phyloP scores from a whole-genome alignment of 176 grass and related monocot species.

The Phyllostachys edulis region DNA sequence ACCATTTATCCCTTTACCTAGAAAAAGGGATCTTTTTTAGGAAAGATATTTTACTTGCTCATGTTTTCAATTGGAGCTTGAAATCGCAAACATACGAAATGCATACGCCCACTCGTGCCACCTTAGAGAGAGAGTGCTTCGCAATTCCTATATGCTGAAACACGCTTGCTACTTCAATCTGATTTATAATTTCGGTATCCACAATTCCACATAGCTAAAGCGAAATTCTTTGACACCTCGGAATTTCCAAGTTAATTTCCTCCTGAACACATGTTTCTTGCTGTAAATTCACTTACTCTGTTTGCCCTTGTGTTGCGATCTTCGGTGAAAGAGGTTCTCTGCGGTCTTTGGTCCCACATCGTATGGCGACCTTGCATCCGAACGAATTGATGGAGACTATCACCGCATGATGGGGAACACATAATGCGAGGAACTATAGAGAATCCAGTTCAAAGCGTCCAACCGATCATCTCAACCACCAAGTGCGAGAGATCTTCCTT shows the following conservation, averaged over 20 bases:
- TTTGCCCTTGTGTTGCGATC: slow-evolving; percentile 14
- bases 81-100: background rate
- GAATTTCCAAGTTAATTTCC: background rate
- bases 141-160: background rate
- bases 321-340: slow-evolving; percentile 38
- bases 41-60: background rate
- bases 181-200: background rate
- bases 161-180: background rate
- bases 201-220: background rate
- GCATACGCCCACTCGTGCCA: background rate
- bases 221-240: background rate
- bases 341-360: slow-evolving; percentile 24
- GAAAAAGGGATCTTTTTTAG: background rate
- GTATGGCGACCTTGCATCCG: slow-evolving; percentile 42
- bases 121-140: background rate
- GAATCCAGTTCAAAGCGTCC: background rate
- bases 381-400: slow-evolving; percentile 41
- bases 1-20: background rate
- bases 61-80: background rate
- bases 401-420: slow-evolving; percentile 17
- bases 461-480: background rate
- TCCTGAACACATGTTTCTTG: background rate
- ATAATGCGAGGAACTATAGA: background rate
- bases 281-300: background rate
- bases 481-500: slow-evolving; percentile 21